Base-by-base conservation (phyloP, 169 alveolate species). In the Amoebophrya sp. region DNA sequence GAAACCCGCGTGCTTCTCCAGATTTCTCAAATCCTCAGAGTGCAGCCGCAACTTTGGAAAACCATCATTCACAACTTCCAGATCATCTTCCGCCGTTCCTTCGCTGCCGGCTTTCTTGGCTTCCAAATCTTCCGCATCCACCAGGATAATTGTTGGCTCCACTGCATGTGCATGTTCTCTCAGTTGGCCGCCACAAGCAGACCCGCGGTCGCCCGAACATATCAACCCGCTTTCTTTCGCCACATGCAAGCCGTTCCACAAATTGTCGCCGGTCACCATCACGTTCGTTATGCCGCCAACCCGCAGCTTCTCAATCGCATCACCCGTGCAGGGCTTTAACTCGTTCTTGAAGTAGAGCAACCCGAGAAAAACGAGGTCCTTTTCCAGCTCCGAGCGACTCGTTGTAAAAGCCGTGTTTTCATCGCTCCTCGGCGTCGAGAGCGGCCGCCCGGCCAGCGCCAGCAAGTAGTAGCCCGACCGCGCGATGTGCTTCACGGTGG, bases 201-300 rank as follows among this genome's bases (percentile, higher is more conserved):
- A n/a, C n/a, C n/a, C n/a, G n/a, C n/a, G n/a, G n/a, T n/a, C n/a
- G n/a, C n/a, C n/a, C n/a, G n/a, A n/a, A n/a, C n/a, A n/a, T 1
- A 58, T 58, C 78, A 58, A 16, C 10, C 38, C 34, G 78, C 78
- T 13, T 16, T 58, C 34, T n/a, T 58, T 58, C 5, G 78, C 78
- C 34, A 58, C 34, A 16, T 58, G 78, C 26, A 58, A n/a, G 7
- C 78, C 78, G 78, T 58, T 58, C 78, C 78, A 58, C 34, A 58
- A 16, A 16, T 58, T 58, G 23, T 58, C 78, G 7, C 78, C 78
- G 78, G 93, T 50, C 10, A 95, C 15, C 90, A 88, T 40, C 41
- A 88, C 95, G n/a, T 92, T 93, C 91, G 90, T 67, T 23, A 96
- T 90, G 58, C 93, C 95, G 13, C 96, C 97, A 50, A 88, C 93